Evolutionary conservation across 768 basidiomycete genomes (phyloP).

Genomic region (Trametes villosa): DNA sequence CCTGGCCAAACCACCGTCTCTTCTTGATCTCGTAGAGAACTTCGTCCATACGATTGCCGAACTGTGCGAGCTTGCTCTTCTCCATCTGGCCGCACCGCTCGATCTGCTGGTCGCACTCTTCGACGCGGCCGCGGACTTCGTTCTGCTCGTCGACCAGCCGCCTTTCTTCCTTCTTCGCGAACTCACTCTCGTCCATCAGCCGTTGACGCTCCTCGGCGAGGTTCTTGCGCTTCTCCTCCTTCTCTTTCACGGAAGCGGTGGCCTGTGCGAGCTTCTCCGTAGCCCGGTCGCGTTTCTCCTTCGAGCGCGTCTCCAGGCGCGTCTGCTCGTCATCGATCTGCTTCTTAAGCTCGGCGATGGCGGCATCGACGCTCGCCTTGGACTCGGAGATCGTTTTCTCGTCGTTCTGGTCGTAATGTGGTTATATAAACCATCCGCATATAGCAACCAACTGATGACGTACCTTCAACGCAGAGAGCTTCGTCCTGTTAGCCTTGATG

Average conservation of each 20-base stretch:
- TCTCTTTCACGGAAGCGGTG: conserved; percentile 40
- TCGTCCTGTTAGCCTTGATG: conserved; percentile 50
- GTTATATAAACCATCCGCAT: not conserved
- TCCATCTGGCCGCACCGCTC: conserved; percentile 51
- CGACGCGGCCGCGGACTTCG: conserved; percentile 44
- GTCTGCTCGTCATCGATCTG: conserved; percentile 58
- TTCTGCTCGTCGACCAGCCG: conserved; percentile 34
- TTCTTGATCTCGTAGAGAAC: conserved; percentile 57
- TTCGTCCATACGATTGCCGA: conserved; percentile 61
- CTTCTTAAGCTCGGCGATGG: conserved; percentile 42
- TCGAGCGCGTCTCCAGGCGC: conserved; percentile 58
- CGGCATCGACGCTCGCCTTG: conserved; percentile 37
- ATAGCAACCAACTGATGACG: conserved; percentile 15
- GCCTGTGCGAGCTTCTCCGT: conserved; percentile 54
- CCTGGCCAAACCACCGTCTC: conserved; percentile 64
- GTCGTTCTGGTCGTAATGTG: conserved; percentile 49
- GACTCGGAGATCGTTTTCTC: conserved; percentile 52
- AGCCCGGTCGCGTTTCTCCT: conserved; percentile 64
- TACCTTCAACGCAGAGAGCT: conserved; percentile 51
- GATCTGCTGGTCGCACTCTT: conserved; percentile 54
- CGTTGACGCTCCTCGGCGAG: conserved; percentile 7
- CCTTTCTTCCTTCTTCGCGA: not conserved
- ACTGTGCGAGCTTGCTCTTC: conserved; percentile 62
- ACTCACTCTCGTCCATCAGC: not conserved
- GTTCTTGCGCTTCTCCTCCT: conserved; percentile 2